Evolutionary conservation across 208 protist genomes (phyloP).

Genomic region (Phytomonas sp.): DNA sequence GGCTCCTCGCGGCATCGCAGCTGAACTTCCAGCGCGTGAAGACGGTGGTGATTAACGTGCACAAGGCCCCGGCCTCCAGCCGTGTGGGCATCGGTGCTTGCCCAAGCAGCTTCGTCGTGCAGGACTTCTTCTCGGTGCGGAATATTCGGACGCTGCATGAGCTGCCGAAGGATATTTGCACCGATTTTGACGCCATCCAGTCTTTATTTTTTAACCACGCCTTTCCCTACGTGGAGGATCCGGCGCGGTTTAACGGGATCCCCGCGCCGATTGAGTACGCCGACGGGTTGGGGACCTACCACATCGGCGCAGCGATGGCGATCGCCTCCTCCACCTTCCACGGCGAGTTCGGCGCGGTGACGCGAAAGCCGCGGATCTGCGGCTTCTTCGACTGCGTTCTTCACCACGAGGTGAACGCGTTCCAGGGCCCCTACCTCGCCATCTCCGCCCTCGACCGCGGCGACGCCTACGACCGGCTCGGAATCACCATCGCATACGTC

Average conservation of each 20-base stretch:
- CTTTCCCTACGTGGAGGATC: conserved; percentile 29
- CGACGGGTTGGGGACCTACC: conserved; percentile 73
- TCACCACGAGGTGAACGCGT: conserved; percentile 83
- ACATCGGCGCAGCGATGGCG: conserved; percentile 86
- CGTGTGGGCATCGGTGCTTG: conserved; percentile 89
- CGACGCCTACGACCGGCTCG: conserved; percentile 86
- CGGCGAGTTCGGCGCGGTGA: conserved; percentile 85
- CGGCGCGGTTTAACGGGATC: conserved; percentile 62
- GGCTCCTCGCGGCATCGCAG: conserved; percentile 74
- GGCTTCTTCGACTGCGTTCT: conserved; percentile 91
- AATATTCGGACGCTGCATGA: conserved; percentile 75
- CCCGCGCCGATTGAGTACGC: conserved; percentile 65
- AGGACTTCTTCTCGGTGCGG: conserved; percentile 84
- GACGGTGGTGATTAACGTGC: conserved; percentile 82
- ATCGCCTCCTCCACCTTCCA: conserved; percentile 71
- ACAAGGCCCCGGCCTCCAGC: conserved; percentile 86
- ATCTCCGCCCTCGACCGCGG: conserved; percentile 89
- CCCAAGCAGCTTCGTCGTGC: conserved; percentile 80
- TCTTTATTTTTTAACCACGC: conserved; percentile 42
- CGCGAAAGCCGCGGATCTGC: conserved; percentile 83
- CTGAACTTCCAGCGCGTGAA: conserved; percentile 81
- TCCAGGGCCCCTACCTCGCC: conserved; percentile 87
- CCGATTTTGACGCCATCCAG: conserved; percentile 86
- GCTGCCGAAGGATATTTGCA: conserved; percentile 48
- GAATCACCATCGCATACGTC: conserved; percentile 85